Evolutionary conservation across 2,329 filamentous ascomycete genomes (phyloP).

Genomic region (Trichoderma simmonsii): DNA sequence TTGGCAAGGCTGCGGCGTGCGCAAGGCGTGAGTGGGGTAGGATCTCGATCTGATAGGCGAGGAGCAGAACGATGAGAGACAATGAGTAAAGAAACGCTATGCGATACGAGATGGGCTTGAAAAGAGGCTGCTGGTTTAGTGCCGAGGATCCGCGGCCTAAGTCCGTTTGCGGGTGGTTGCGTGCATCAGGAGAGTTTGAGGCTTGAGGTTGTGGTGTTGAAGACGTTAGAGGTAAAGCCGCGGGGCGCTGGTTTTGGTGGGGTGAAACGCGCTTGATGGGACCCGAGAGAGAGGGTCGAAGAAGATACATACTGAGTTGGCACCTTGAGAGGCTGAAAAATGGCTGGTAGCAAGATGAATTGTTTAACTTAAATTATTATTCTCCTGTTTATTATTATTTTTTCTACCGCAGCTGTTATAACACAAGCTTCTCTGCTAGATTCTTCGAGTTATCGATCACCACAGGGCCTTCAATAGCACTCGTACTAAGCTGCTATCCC

Average conservation of each 20-base stretch:
- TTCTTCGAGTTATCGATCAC: not conserved
- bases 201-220: conserved; percentile 2
- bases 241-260: conserved; percentile 9
- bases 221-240: not conserved
- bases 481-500: not conserved
- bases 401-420: not conserved
- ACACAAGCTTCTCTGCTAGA: not conserved
- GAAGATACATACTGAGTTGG: not conserved
- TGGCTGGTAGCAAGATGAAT: not conserved
- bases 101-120: not conserved
- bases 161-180: not conserved
- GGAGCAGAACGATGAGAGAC: not conserved
- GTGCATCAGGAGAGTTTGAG: conserved; percentile 19
- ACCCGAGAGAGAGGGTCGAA: not conserved
- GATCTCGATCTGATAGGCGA: conserved; percentile 18
- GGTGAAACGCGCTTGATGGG: not conserved
- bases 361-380: not conserved
- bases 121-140: not conserved
- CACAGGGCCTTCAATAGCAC: not conserved
- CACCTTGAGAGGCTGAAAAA: not conserved
- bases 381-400: not conserved
- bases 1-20: conserved; percentile 3
- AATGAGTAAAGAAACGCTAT: not conserved
- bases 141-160: not conserved
- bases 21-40: conserved; percentile 10